These are phyloP conservation scores for Rhynchospora breviuscula DNA, from an alignment of 176 grass and related monocot genomes.

Conservation along the genomic window DNA sequence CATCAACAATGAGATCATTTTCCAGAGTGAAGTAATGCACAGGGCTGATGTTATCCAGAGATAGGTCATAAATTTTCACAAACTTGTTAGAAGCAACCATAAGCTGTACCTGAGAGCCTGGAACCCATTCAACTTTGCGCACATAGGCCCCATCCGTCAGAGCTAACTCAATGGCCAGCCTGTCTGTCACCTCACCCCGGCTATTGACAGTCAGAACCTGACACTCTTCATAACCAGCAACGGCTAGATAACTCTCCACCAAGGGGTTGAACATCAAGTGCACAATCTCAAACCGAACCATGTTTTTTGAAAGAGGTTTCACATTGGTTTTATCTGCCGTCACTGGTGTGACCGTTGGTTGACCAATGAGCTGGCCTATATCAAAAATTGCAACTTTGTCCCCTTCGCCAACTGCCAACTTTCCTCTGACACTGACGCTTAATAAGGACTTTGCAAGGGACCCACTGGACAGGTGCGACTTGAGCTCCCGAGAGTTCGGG, in stretches of 20 bases:
- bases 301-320: conserved; percentile 89
- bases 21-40: conserved; percentile 87
- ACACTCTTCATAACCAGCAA: conserved; percentile 89
- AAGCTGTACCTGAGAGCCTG: conserved; percentile 91
- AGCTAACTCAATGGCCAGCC: conserved; percentile 95
- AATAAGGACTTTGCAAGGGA: conserved; percentile 82
- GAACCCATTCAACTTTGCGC: conserved; percentile 78
- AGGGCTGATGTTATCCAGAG: conserved; percentile 91
- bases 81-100: conserved; percentile 96
- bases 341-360: conserved; percentile 60
- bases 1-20: conserved; percentile 81
- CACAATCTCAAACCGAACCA: conserved; percentile 96
- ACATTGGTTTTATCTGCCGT: conserved; percentile 96
- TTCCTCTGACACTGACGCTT: conserved; percentile 67
- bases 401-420: conserved; percentile 98
- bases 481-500: conserved; percentile 90
- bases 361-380: conserved; percentile 92
- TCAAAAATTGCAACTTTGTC: conserved; percentile 97
- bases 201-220: conserved; percentile 92
- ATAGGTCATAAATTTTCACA: conserved; percentile 98
- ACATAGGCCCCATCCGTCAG: conserved; percentile 76
- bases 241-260: conserved; percentile 78
- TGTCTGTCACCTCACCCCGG: conserved; percentile 90
- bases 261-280: conserved; percentile 80
- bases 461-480: conserved; percentile 73